These are phyloP conservation scores for Claviceps digitariae DNA, from an alignment of 2,329 filamentous ascomycete genomes.

Conservation along the genomic window DNA sequence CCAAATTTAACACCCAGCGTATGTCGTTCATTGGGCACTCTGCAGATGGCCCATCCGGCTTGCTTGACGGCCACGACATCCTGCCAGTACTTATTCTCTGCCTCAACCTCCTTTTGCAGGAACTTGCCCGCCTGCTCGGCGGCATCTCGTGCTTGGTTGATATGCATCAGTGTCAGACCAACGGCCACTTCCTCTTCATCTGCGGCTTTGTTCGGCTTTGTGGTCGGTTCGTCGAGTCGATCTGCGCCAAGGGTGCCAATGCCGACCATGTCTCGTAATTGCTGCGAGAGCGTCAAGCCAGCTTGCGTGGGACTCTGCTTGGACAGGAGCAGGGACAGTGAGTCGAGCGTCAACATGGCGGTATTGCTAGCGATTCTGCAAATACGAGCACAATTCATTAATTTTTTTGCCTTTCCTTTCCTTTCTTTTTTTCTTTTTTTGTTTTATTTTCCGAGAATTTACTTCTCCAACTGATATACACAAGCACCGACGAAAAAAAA, in stretches of 20 bases:
- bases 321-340: conserved; percentile 71
- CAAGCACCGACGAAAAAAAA: background rate
- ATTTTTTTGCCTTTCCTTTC: background rate
- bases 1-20: conserved; percentile 79
- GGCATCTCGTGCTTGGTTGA: conserved; percentile 61
- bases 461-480: too few relatives aligned
- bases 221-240: conserved; percentile 45
- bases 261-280: conserved; percentile 56
- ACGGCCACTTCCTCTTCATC: conserved; percentile 44
- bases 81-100: conserved; percentile 80
- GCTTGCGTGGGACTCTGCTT: conserved; percentile 64
- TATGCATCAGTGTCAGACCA: conserved; percentile 67
- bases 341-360: conserved; percentile 61
- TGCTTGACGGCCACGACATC: conserved; percentile 70
- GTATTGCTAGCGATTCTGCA: conserved; percentile 36
- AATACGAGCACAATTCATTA: background rate
- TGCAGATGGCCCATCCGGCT: conserved; percentile 75
- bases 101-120: conserved; percentile 61
- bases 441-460: conserved; percentile 39
- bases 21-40: conserved; percentile 58
- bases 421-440: background rate
- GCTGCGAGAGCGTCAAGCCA: conserved; percentile 54
- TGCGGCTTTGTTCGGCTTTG: conserved; percentile 38
- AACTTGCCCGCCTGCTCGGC: conserved; percentile 59
- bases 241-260: conserved; percentile 62